Evolutionary conservation across 164 flowering plant genomes (phyloP).

Genomic region (Magnolia kwangsiensis): DNA sequence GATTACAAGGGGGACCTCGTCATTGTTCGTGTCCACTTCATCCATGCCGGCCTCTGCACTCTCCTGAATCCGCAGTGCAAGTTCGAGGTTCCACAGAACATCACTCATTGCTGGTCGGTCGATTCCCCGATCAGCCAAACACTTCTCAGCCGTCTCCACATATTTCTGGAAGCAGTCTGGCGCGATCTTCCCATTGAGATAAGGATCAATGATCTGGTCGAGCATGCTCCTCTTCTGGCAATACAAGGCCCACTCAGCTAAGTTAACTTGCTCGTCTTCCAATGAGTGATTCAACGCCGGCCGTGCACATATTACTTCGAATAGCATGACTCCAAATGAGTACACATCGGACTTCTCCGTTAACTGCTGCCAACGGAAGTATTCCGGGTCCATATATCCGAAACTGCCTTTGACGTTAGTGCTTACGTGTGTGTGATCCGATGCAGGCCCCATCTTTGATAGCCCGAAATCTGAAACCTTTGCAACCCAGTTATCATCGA

Average conservation of each 20-base stretch:
- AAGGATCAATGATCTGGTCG: slow-evolving; percentile 26
- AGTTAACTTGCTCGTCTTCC: slow-evolving; percentile 32
- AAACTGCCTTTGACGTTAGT: slow-evolving; percentile 13
- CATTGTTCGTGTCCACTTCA: slow-evolving; percentile 14
- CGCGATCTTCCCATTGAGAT: background rate
- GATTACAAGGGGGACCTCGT: slow-evolving; percentile 9
- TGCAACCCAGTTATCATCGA: slow-evolving; percentile 18
- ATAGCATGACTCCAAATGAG: slow-evolving; percentile 7
- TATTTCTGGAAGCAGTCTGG: slow-evolving; percentile 37
- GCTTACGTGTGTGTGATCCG: slow-evolving; percentile 42
- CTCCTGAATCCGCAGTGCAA: slow-evolving; percentile 44
- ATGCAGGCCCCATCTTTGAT: slow-evolving; percentile 39
- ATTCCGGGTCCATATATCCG: background rate
- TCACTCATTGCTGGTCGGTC: slow-evolving; percentile 29
- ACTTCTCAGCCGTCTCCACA: slow-evolving; percentile 39
- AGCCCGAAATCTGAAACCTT: slow-evolving; percentile 24
- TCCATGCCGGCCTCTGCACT: slow-evolving; percentile 22
- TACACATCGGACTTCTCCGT: background rate
- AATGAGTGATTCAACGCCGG: slow-evolving; percentile 30
- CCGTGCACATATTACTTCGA: slow-evolving; percentile 40
- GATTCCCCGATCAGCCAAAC: slow-evolving; percentile 34
- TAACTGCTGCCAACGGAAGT: background rate
- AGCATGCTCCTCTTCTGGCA: slow-evolving; percentile 42
- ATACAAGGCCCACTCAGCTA: slow-evolving; percentile 20
- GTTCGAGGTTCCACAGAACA: slow-evolving; percentile 40